Evolutionary conservation across 2,329 filamentous ascomycete species (phyloP), one percentile per base, ranked within the genome.

Genomic region (Ceratocystis papillata): DNA sequence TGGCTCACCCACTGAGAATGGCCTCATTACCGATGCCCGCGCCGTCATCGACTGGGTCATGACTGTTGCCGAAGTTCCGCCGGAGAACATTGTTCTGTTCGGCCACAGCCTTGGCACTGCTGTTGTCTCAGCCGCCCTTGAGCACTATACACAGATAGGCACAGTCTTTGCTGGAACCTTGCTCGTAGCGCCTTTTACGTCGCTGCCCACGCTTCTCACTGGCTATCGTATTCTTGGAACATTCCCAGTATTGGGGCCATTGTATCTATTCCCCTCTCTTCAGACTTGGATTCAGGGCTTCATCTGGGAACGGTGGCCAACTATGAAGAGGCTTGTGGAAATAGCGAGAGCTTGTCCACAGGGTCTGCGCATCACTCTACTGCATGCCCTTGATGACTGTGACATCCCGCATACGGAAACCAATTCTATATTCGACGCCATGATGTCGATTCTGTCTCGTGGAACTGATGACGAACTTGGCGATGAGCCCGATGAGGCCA

Each of bases 21-120:
- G 93, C 0, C 77, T 97, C 6, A 89, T 96, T 65, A 83, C 83
- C 3, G 93, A 97, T 73, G 90, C 87, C 17, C 79, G 87, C 2
- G 80, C 90, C 0, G 77, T 90, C 2, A 79, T 95, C 2, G 81
- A 90, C 68, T 95, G 88, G 77, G 84, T 88, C 8, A 79, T 90
- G 46, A 77, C 83, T 22, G 77, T 81, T 1, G 83, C 86, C 15
- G 77, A 82, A 0, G 80, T 96, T 20, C 80, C 88, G 0, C 77
- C 90, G 0, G 80, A 82, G 48, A 85, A 85, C 30, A 94, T 96
- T 69, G 84, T 93, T 2, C 79, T 96, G 33, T 78, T 95, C 2
- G 93, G 92, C 20, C 92, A 96, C 71, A 94, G 88, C 71, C 81
- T 97, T 0, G 93, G 93, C 28, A 96, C 93, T 0, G 92, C 89